Evolutionary conservation across 2,329 filamentous ascomycete genomes (phyloP).

Genomic region (Onygenales sp.): DNA sequence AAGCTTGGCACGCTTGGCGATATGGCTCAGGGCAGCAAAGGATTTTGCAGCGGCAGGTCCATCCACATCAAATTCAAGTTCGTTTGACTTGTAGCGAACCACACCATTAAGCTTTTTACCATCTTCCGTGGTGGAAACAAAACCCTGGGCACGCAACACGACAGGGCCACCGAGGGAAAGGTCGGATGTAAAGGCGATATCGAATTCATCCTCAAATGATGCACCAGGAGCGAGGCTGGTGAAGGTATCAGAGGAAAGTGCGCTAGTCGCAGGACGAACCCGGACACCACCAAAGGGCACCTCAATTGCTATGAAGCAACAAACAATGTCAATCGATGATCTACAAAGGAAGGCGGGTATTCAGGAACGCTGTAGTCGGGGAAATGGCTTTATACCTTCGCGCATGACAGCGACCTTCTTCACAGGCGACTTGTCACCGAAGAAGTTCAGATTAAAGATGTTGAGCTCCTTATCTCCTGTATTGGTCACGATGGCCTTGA

Average conservation of each 20-base stretch:
- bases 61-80: constrained; percentile 48
- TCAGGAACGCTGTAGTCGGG: neutral
- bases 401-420: constrained; percentile 26
- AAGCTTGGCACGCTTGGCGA: constrained; percentile 40
- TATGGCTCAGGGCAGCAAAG: constrained; percentile 35
- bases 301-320: constrained; percentile 15
- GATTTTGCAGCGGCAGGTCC: constrained; percentile 44
- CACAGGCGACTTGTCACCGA: constrained; percentile 24
- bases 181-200: constrained; percentile 30
- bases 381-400: constrained; percentile 15
- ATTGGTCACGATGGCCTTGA: constrained; percentile 29
- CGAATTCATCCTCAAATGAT: constrained; percentile 22
- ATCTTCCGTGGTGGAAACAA: constrained; percentile 46
- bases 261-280: constrained; percentile 17
- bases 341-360: neutral
- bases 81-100: constrained; percentile 51
- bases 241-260: constrained; percentile 20
- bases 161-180: constrained; percentile 43
- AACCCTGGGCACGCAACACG: constrained; percentile 47
- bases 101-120: constrained; percentile 46
- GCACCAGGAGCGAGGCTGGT: constrained; percentile 22
- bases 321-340: constrained; percentile 5
- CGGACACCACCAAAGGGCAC: constrained; percentile 25
- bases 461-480: constrained; percentile 22
- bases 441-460: constrained; percentile 28